phyloP scores from a whole-genome alignment of 139 green algal genomes.

The Chlorella ohadii region DNA sequence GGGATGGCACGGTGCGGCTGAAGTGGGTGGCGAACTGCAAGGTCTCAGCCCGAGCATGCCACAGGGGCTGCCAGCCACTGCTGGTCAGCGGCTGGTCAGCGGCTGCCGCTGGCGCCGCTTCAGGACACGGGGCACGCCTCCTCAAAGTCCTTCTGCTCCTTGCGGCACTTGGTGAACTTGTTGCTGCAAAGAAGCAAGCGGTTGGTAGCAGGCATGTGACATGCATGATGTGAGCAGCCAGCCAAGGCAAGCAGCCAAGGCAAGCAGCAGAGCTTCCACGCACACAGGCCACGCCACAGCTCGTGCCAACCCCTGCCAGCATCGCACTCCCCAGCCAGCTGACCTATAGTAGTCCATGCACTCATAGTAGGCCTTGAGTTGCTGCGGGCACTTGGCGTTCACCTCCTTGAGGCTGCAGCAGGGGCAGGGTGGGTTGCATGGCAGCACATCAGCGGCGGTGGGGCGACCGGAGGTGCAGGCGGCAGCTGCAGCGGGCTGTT shows the following conservation, averaged over 20 bases:
- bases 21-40: too few relatives aligned
- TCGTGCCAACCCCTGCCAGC: too few relatives aligned
- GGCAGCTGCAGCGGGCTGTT: background rate
- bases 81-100: too few relatives aligned
- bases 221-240: too few relatives aligned
- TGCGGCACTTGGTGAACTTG: conserved; percentile 64
- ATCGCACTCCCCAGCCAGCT: background rate
- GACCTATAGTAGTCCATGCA: conserved; percentile 80
- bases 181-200: conserved; percentile 49
- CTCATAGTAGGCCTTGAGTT: conserved; percentile 68
- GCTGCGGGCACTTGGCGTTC: conserved; percentile 54
- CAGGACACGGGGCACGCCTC: conserved; percentile 34
- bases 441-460: background rate
- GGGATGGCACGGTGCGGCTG: too few relatives aligned
- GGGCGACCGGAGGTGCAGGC: background rate
- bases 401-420: conserved; percentile 67
- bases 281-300: too few relatives aligned
- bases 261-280: too few relatives aligned
- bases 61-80: too few relatives aligned
- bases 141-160: conserved; percentile 63
- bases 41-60: too few relatives aligned
- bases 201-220: too few relatives aligned
- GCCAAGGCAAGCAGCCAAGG: too few relatives aligned
- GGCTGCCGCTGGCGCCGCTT: too few relatives aligned
- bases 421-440: background rate